Evolutionary conservation across 768 basidiomycete genomes (phyloP).

Genomic region (Boletus edulis): DNA sequence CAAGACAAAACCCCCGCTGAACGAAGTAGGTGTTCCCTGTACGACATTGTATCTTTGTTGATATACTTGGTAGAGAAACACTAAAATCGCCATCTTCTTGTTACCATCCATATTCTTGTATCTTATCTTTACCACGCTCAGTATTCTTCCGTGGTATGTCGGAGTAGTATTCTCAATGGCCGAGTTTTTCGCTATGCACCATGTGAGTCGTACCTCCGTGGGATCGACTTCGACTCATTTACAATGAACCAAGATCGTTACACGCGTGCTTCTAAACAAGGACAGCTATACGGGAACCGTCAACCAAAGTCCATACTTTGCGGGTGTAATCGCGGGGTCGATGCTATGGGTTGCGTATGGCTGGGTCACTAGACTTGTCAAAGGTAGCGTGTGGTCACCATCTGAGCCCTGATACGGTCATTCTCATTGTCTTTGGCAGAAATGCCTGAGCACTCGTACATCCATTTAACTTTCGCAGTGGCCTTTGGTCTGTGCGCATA

Average conservation of each 20-base stretch:
- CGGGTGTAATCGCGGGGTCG: constrained; percentile 83
- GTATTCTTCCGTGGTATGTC: constrained; percentile 87
- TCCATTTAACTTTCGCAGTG: constrained; percentile 76
- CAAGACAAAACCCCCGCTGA: constrained; percentile 63
- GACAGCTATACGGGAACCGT: constrained; percentile 80
- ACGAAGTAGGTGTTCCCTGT: constrained; percentile 51
- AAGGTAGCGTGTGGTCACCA: constrained; percentile 45
- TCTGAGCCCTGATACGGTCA: not conserved
- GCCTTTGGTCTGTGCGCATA: constrained; percentile 70
- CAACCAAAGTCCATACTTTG: constrained; percentile 87
- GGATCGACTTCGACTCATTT: constrained; percentile 2
- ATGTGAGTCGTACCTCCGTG: constrained; percentile 52
- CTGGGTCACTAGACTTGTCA: constrained; percentile 77
- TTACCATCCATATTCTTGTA: constrained; percentile 79
- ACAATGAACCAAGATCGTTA: constrained; percentile 59
- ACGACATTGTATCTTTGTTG: not conserved
- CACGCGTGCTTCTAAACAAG: constrained; percentile 81
- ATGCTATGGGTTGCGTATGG: constrained; percentile 84
- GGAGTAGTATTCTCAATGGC: constrained; percentile 79
- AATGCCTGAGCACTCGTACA: constrained; percentile 70
- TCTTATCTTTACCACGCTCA: constrained; percentile 80
- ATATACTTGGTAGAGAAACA: constrained; percentile 58
- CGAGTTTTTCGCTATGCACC: constrained; percentile 91
- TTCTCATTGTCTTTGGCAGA: constrained; percentile 40
- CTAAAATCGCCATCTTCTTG: constrained; percentile 73